phyloP scores from a whole-genome alignment of 176 grass and related monocot genomes.

The Neostapfia colusana region DNA sequence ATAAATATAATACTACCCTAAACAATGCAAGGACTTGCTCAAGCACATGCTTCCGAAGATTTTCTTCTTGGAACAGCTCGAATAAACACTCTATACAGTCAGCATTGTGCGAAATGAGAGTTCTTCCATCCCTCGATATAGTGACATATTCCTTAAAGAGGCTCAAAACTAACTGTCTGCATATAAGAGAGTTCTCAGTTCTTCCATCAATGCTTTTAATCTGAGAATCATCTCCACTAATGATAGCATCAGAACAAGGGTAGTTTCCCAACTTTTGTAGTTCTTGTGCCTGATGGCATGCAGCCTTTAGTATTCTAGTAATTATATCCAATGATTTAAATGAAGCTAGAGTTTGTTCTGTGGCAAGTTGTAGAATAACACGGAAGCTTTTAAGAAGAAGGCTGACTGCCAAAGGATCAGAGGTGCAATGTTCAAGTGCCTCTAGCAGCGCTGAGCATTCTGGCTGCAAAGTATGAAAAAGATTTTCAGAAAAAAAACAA shows the following conservation, averaged over 20 bases:
- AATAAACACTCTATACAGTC: constrained; percentile 83
- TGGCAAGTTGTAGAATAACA: constrained; percentile 75
- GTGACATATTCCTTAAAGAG: constrained; percentile 79
- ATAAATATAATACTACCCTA: constrained; percentile 54
- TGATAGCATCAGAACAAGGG: constrained; percentile 49
- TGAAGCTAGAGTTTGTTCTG: constrained; percentile 75
- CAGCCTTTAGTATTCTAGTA: constrained; percentile 73
- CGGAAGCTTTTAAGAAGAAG: constrained; percentile 83
- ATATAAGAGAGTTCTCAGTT: constrained; percentile 49
- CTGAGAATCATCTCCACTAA: constrained; percentile 19
- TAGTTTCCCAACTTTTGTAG: constrained; percentile 62
- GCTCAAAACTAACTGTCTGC: constrained; percentile 71
- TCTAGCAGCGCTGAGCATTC: constrained; percentile 79
- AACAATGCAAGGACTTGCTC: constrained; percentile 90
- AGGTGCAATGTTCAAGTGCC: constrained; percentile 63
- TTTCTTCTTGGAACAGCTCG: constrained; percentile 90
- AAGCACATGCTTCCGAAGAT: constrained; percentile 63
- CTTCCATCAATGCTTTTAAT: constrained; percentile 36
- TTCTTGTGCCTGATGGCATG: constrained; percentile 78
- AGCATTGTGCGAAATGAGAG: constrained; percentile 63
- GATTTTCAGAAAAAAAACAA: constrained; percentile 20
- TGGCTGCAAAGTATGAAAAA: constrained; percentile 67
- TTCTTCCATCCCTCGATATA: constrained; percentile 65
- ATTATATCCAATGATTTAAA: constrained; percentile 75
- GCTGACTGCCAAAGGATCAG: constrained; percentile 57